phyloP scores from a whole-genome alignment of 2,329 filamentous ascomycete genomes.

The Trichoderma breve region DNA sequence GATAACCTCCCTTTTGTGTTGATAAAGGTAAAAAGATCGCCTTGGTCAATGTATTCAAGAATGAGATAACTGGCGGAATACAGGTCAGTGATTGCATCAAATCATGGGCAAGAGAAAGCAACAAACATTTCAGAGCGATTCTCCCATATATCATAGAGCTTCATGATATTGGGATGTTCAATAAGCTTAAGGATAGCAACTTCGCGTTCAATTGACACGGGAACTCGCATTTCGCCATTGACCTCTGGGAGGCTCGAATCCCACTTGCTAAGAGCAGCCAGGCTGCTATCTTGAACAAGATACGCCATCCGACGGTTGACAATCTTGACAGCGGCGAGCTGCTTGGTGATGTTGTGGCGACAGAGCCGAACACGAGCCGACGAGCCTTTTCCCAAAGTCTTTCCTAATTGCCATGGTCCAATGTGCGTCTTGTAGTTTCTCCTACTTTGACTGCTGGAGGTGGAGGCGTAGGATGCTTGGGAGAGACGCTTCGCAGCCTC shows the following conservation, averaged over 20 bases:
- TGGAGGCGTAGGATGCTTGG: constrained; percentile 42
- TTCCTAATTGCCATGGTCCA: constrained; percentile 90
- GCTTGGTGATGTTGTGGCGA: constrained; percentile 72
- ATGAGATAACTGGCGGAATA: constrained; percentile 71
- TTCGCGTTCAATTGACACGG: constrained; percentile 87
- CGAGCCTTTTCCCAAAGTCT: constrained; percentile 83
- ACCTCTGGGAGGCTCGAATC: constrained; percentile 57
- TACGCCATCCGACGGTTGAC: constrained; percentile 80
- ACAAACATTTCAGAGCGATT: constrained; percentile 89
- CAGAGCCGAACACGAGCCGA: constrained; percentile 86
- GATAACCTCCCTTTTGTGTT: constrained; percentile 67
- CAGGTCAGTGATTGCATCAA: background rate
- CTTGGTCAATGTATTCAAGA: constrained; percentile 79
- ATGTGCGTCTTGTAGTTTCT: constrained; percentile 68
- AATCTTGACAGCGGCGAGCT: constrained; percentile 91
- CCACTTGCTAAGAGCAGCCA: constrained; percentile 77
- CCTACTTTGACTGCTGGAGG: constrained; percentile 40
- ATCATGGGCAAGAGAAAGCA: constrained; percentile 16
- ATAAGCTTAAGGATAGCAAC: constrained; percentile 97
- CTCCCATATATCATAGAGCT: constrained; percentile 96
- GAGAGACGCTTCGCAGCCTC: constrained; percentile 41
- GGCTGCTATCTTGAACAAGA: constrained; percentile 79
- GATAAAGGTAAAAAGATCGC: constrained; percentile 85
- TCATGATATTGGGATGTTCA: constrained; percentile 91
- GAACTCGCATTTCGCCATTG: constrained; percentile 68